Percentiles rank a stretch among this genome's conserved stretches.
These are phyloP conservation scores for Sherardia arvensis DNA, from an alignment of 257 asterid genomes.

Conservation along the genomic window DNA sequence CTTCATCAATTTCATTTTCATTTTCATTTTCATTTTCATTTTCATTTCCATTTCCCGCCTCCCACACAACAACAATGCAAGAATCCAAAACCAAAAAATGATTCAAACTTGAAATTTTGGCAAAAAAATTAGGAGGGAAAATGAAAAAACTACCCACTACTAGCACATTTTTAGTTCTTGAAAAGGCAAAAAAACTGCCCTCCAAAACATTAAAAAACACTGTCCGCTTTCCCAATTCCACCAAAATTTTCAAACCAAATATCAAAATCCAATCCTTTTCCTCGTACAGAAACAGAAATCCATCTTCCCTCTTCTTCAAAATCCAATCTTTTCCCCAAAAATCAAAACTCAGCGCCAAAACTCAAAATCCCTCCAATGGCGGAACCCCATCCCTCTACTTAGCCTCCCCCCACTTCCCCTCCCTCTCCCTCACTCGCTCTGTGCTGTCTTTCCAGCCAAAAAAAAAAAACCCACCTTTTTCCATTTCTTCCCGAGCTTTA, in stretches of 20 bases:
- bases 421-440: not conserved
- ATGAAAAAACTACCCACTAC: not conserved
- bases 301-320: not conserved
- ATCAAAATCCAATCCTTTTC: not conserved
- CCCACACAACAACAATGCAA: not conserved
- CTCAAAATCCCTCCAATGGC: conserved; percentile 27
- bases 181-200: conserved; percentile 5
- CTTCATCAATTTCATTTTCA: not conserved
- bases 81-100: not conserved
- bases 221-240: conserved; percentile 9
- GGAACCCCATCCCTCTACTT: conserved; percentile 11
- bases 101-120: not conserved
- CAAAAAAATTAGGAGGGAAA: conserved; percentile 3
- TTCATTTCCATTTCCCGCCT: not conserved
- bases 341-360: conserved; percentile 14
- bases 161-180: not conserved
- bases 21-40: not conserved
- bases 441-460: not conserved
- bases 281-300: not conserved
- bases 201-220: not conserved
- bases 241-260: conserved; percentile 13
- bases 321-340: not conserved
- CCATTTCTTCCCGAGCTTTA: not conserved
- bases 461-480: too few species aligned
- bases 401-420: not conserved